Evolutionary conservation across 2,329 filamentous ascomycete species (phyloP), one percentile per base, ranked within the genome.

Genomic region (Xylaria sp.): DNA sequence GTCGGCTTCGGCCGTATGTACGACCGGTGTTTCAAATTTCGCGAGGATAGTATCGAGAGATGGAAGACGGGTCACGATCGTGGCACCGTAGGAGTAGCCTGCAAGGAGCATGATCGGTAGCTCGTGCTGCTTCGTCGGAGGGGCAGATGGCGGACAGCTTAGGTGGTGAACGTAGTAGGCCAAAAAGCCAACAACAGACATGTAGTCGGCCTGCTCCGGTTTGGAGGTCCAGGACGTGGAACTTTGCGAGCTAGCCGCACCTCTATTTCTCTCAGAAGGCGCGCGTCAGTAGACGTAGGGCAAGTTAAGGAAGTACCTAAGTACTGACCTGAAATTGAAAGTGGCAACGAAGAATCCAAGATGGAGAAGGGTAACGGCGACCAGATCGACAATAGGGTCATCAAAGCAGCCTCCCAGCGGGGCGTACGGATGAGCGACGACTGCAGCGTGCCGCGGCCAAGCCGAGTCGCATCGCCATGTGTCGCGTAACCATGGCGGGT

Each of bases 51-150:
- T 75, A 10, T 79, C 74, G 35, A 89, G 76, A 0, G 87, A 80
- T 0, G 92, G 91, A 0, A 96, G 82, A 59, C 89, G 87, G 0
- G 85, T 87, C 2, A 92, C 87, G 38, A 98, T 85, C 71, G 97
- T 84, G 4, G 92, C 91, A 43, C 95, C 95, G 74, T 97, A 97
- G 0, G 93, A 97, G 74, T 97, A 97, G 11, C 93, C 93, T 1
- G 85, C 89, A 4, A 97, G 70, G 2, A 88, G 71, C 48, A 80
- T 57, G 2, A 75, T 77, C 1, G 66, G 68, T 2, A 49, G 17
- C 51, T 47, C 27, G 17, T n/a, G 13, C 46, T 15, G 48, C 19
- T 29, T 9, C 6, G 17, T 6, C 9, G 31, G 21, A 27, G 9
- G 13, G 40, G 46, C 10, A 54, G 27, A 15, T 78, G 77, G 29